Base-by-base conservation (phyloP, 345 rosid species). In the Linum tenue region DNA sequence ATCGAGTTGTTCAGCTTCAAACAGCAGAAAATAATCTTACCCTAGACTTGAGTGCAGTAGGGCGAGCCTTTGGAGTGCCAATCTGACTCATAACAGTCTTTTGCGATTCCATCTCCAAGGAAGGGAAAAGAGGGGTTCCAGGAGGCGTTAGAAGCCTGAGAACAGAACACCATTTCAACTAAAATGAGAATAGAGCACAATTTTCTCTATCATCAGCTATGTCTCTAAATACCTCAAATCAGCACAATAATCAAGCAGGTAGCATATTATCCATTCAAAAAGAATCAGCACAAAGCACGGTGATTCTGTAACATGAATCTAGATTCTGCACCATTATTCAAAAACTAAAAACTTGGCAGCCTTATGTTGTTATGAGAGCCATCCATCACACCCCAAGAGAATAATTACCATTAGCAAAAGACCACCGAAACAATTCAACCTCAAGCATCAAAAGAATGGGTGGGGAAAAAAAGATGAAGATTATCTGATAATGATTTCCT, bases 101-200 rank as follows among this genome's bases (percentile, higher is more conserved):
- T 39, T 77, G 96, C 14, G 97, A 84, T 74, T 87, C 95, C 95
- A 84, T 84, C 83, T 90, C 99, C 83, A 94, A 79, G 22, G 99
- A 88, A 65, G 99, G 96, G 70, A 94, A 94, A 64, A 94, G 83
- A 60, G 99, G 99, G 39, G 99, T 94, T 62, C 95, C 99, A 66
- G 99, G 99, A 74, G 96, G 97, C 0, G 96, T 87, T 58, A 91
- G 79, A 76, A 95, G 99, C 99, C 97, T 85, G 75, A 72, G 65
- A 78, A 75, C 39, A 72, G 56, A 61, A 70, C 15, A 35, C 55
- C 15, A 22, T 22, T 44, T 53, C 63, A 10, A 59, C 48, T 65
- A 59, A 67, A 61, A 12, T 61, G 11, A 56, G 15, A 40, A 41
- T 10, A 7, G 3, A 6, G 8, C 37, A 5, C 67, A 62, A 51